Conservation (phyloP, 2,329 filamentous ascomycete species). For the Colletotrichum aenigma region DNA sequence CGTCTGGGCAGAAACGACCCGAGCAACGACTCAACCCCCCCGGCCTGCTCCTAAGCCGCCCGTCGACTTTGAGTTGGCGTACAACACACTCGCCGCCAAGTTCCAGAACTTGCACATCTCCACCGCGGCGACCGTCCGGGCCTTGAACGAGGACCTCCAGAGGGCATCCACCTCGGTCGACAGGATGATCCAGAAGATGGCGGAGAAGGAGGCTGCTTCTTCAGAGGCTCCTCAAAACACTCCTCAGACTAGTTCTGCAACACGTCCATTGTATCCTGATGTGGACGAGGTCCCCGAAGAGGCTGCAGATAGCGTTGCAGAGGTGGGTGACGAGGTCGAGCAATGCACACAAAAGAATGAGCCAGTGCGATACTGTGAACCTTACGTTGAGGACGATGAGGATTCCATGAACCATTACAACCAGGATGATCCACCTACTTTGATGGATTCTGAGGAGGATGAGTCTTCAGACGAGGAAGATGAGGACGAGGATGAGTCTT, state of each 20-base stretch:
- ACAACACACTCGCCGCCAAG: neutral
- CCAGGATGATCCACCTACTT: neutral
- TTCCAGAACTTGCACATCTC: neutral
- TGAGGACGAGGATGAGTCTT: neutral
- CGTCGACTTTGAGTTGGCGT: neutral
- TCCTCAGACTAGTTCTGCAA: neutral
- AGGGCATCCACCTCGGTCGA: neutral
- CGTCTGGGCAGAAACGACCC: neutral
- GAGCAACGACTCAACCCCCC: neutral
- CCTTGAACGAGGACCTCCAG: neutral
- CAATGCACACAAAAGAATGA: neutral
- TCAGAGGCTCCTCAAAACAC: neutral
- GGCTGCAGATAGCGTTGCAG: neutral
- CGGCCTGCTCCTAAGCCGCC: neutral
- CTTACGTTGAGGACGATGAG: neutral
- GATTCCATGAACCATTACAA: neutral
- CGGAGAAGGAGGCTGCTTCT: neutral
- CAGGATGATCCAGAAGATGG: neutral
- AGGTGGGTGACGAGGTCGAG: neutral
- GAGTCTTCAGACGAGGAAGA: neutral
- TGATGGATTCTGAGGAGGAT: neutral
- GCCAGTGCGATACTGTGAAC: accelerated
- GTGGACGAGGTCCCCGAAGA: neutral
- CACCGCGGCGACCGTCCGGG: neutral
- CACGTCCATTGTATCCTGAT: neutral